Percentiles rank a stretch among this genome's conserved stretches.
Evolutionary conservation across 805 yeast species (phyloP).

Genomic region (Candida silvicultrix): DNA sequence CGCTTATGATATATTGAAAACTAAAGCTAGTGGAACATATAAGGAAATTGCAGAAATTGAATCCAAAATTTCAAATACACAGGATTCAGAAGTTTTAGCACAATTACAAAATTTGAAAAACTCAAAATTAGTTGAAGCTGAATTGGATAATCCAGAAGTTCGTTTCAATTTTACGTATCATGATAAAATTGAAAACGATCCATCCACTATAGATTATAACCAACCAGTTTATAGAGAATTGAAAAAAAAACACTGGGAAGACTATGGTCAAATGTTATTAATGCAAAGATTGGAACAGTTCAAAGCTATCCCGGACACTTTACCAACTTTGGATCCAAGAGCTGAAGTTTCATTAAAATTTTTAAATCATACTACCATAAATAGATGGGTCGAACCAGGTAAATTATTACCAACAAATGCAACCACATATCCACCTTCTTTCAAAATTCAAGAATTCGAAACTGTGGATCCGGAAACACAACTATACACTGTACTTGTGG

Average conservation of each 20-base stretch:
- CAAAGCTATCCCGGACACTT: slow-evolving; percentile 85
- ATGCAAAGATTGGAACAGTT: slow-evolving; percentile 91
- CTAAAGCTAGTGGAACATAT: slow-evolving; percentile 40
- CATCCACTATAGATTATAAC: slow-evolving; percentile 51
- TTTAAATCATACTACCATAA: slow-evolving; percentile 58
- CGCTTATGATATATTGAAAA: slow-evolving; percentile 55
- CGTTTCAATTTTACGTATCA: slow-evolving; percentile 52
- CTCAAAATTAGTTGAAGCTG: slow-evolving; percentile 50
- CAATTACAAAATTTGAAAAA: slow-evolving; percentile 20
- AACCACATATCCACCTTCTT: slow-evolving; percentile 69
- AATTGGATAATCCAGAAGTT: slow-evolving; percentile 79
- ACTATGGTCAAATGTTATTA: slow-evolving; percentile 61
- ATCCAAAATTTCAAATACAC: slow-evolving; percentile 13
- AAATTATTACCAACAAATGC: slow-evolving; percentile 63
- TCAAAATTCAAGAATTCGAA: slow-evolving; percentile 71
- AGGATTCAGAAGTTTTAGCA: slow-evolving; percentile 8
- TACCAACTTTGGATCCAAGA: slow-evolving; percentile 80
- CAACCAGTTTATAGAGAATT: slow-evolving; percentile 77
- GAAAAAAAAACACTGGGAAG: slow-evolving; percentile 67
- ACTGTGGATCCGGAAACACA: slow-evolving; percentile 32
- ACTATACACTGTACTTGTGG: slow-evolving; percentile 70
- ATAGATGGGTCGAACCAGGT: slow-evolving; percentile 79
- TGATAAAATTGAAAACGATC: slow-evolving; percentile 29
- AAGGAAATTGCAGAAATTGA: slow-evolving; percentile 31
- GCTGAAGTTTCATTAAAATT: slow-evolving; percentile 73